These are phyloP conservation scores for Dioszegia aurantiaca DNA, from an alignment of 768 basidiomycete genomes.

Conservation along the genomic window DNA sequence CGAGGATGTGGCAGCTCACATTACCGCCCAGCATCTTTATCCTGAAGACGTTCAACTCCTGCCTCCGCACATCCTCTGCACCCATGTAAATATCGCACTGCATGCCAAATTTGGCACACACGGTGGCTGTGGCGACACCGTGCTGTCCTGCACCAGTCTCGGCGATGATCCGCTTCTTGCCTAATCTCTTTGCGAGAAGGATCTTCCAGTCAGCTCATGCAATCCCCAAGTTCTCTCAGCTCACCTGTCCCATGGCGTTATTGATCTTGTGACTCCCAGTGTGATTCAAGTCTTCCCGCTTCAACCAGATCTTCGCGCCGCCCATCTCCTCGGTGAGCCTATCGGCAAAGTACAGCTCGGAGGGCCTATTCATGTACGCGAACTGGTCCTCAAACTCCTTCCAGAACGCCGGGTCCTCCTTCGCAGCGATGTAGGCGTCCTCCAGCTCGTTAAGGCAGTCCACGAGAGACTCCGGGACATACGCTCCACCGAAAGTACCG, in stretches of 20 bases:
- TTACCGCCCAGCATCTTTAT: slow-evolving; percentile 96
- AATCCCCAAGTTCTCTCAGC: slow-evolving; percentile 21
- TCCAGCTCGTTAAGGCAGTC: slow-evolving; percentile 86
- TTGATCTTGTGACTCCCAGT: slow-evolving; percentile 99
- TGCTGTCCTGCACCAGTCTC: slow-evolving; percentile 99
- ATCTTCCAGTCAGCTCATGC: slow-evolving; percentile 59
- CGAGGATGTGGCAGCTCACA: slow-evolving; percentile 50
- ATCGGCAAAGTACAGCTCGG: slow-evolving; percentile 84
- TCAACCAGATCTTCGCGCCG: slow-evolving; percentile 96
- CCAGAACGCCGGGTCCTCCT: slow-evolving; percentile 85
- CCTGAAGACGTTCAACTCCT: slow-evolving; percentile 95
- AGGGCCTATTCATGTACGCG: slow-evolving; percentile 92
- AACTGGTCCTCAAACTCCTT: slow-evolving; percentile 83
- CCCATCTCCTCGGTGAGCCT: slow-evolving; percentile 83
- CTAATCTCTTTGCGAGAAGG: slow-evolving; percentile 84
- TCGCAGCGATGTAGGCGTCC: slow-evolving; percentile 80
- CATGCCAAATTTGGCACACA: slow-evolving; percentile 92
- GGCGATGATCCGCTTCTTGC: slow-evolving; percentile 95
- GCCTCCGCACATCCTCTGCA: slow-evolving; percentile 90
- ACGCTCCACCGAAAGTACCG: slow-evolving; percentile 94
- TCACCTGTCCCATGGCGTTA: slow-evolving; percentile 91
- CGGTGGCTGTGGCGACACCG: slow-evolving; percentile 97
- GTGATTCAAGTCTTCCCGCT: slow-evolving; percentile 70
- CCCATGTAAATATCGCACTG: slow-evolving; percentile 98
- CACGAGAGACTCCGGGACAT: slow-evolving; percentile 93